Evolutionary conservation across 225 moss, liverwort and hornwort genomes (phyloP), one percentile per base, ranked within the genome.

Genomic region (Bryoerythrophyllum caledonicum): DNA sequence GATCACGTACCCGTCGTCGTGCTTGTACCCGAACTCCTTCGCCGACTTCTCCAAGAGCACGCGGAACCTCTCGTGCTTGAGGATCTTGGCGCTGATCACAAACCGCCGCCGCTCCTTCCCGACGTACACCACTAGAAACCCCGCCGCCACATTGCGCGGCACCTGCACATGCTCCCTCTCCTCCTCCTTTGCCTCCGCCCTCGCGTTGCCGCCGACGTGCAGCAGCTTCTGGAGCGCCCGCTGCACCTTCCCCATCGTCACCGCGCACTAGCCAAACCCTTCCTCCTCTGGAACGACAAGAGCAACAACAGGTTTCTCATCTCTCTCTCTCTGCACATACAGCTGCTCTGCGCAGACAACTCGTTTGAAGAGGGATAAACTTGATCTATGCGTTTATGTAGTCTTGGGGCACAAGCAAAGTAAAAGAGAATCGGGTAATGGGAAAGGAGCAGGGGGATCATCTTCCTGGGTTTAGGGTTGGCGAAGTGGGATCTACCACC

Each of bases 41-140:
- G 74, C 78, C 0, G 81, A 88, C 60, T 78, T 83, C 80, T 84
- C 82, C 41, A 94, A 81, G 63, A 82, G 73, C 51, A 81, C 40
- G 11, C 6, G 64, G 51, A 95, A 88, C 11, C 84, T 68, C 3
- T 79, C 9, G 38, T 90, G 74, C 11, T 75, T 75, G 43, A 95
- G 75, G 37, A 82, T 76, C 37, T 84, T 78, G 32, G 87, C 76
- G 71, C 84, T 87, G 60, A 94, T 87, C 37, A 92, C 92, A 60
- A 87, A 90, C 41, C 78, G 28, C 26, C 63, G 54, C 74, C 82
- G 81, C 79, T 93, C 88, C n/a, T n/a, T n/a, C n/a, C n/a, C 10
- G 10, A 93, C 86, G 5, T 88, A 93, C 17, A 93, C 90, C 4
- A 82, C 87, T 66, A 90, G 74, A 44, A 85, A 90, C 5, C 93